Evolutionary conservation across 495 filamentous ascomycete genomes (phyloP).

Genomic region (Parmelia sp.): DNA sequence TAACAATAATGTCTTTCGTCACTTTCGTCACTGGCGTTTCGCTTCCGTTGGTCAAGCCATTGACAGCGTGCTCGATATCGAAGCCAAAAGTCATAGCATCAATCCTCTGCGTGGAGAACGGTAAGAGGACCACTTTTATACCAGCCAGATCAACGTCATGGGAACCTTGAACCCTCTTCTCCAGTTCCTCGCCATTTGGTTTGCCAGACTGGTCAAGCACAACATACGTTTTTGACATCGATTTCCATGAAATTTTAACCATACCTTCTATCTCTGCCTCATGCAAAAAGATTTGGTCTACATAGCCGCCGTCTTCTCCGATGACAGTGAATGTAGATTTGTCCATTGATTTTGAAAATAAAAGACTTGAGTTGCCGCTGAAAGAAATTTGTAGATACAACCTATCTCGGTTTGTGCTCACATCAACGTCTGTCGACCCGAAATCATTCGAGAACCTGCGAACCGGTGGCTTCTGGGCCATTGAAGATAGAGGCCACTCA

Average conservation of each 20-base stretch:
- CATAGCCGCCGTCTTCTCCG: background rate
- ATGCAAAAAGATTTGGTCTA: background rate
- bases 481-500: conserved; percentile 46
- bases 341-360: conserved; percentile 1
- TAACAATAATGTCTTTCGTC: conserved; percentile 43
- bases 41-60: background rate
- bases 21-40: background rate
- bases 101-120: background rate
- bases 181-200: background rate
- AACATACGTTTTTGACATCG: background rate
- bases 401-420: background rate
- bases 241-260: background rate
- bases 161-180: background rate
- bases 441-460: conserved; percentile 9
- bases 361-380: conserved; percentile 1
- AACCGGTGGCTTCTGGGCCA: conserved; percentile 19
- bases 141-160: background rate
- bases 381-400: conserved; percentile 18
- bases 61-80: background rate
- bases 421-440: background rate
- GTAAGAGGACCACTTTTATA: background rate
- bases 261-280: background rate
- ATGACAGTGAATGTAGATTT: background rate
- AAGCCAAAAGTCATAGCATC: conserved; percentile 4
- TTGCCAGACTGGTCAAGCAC: background rate